Base-by-base conservation (phyloP, 83 land plant genomes). In the Diphasiastrum complanatum region DNA sequence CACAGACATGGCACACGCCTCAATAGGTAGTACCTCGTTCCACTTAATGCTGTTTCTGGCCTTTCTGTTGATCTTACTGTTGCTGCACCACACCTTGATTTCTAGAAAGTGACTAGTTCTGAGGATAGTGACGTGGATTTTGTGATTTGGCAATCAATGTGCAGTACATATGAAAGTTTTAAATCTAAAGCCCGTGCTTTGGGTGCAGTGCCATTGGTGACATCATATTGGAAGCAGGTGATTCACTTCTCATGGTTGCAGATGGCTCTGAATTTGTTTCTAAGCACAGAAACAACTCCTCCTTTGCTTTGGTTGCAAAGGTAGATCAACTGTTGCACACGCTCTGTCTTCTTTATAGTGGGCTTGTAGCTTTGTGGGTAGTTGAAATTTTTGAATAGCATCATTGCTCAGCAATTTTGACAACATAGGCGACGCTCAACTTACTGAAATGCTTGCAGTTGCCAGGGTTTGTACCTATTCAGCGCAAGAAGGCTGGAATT, bases 201-300 rank as follows among this genome's bases (percentile, higher is more conserved):
- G 5, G 18, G n/a, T 52, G 58, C 45, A 73, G 76, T 48, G 47
- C 76, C 6, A 73, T 73, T 40, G 72, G 76, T 5, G 73, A 66
- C 5, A 49, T 61, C 22, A 60, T 69, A 22, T 49, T 73, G 27
- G 73, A 58, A 41, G 76, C 72, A 18, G 76, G 76, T 31, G 72
- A 73, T 67, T 73, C 73, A 32, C 45, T 73, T n/a, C 58, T 73
- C 48, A 73, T 73, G 76, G 76, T 73, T 29, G 76, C 59, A 31
- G 72, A 73, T 66, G 76, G 75, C 31, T 20, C 52, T 18, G 66
- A 67, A 23, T 73, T 73, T 60, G 72, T 67, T 36, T 14, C 65
- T 4, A 67, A 73, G 26, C 71, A 73, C 31, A 33, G 76, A 60
- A 73, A 73, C 40, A 73, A 73, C 31, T 73, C 72, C 18, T 60